phyloP scores from a whole-genome alignment of 305 asterid species.

The Petunia hybrid region DNA sequence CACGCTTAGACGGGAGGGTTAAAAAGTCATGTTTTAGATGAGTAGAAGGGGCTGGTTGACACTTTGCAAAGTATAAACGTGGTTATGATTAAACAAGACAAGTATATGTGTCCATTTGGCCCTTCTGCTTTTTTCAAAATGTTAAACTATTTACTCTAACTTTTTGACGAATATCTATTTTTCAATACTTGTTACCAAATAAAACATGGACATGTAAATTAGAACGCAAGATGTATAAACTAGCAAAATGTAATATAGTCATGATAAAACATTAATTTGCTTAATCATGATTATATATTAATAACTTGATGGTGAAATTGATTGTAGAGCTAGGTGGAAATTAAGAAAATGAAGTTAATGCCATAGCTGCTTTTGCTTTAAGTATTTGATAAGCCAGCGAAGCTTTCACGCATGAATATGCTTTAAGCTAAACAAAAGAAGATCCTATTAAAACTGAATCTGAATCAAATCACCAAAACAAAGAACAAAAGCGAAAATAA shows the following conservation, averaged over 20 bases:
- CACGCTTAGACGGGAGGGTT: too few species aligned
- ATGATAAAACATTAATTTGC: neutral
- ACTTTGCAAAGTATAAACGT: too few species aligned
- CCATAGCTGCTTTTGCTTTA: conserved; percentile 33
- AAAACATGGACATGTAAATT: neutral
- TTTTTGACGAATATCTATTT: neutral
- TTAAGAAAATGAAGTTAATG: neutral
- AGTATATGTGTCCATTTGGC: too few species aligned
- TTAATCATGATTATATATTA: neutral
- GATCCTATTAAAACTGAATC: neutral
- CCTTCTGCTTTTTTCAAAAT: too few species aligned
- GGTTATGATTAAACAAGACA: too few species aligned
- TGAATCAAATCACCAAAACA: neutral
- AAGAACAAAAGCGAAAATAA: neutral
- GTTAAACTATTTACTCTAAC: neutral
- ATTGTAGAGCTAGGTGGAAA: neutral
- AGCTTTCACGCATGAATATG: conserved; percentile 34
- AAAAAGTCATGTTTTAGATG: too few species aligned
- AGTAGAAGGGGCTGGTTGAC: too few species aligned
- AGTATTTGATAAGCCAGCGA: conserved; percentile 35
- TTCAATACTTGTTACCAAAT: neutral
- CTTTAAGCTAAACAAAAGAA: conserved; percentile 37
- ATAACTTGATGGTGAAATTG: neutral
- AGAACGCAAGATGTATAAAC: neutral
- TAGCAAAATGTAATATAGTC: neutral